Percentiles rank a stretch among this genome's conserved stretches.
Conservation (phyloP, 2,329 filamentous ascomycete genomes). For the Exophiala aquamarina region DNA sequence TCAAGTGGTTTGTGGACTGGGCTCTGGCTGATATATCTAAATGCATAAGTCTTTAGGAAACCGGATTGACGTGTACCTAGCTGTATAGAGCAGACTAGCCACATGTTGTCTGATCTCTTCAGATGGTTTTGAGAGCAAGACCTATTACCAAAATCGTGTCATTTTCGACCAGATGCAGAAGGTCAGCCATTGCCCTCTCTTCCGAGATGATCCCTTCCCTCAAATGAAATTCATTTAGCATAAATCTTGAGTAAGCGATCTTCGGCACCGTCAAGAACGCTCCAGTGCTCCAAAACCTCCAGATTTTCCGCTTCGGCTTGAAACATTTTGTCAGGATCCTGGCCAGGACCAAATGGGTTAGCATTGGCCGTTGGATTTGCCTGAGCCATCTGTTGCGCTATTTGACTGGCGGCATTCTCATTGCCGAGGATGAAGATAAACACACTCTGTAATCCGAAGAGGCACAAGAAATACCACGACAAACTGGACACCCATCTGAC, state of each 20-base stretch:
- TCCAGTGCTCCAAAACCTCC: constrained; percentile 91
- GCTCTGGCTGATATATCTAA: too few relatives aligned
- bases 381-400: constrained; percentile 78
- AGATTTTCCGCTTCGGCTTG: constrained; percentile 90
- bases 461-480: constrained; percentile 97
- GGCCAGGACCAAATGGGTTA: constrained; percentile 84
- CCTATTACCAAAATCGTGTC: too few relatives aligned
- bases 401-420: constrained; percentile 83
- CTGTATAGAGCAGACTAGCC: too few relatives aligned
- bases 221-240: constrained; percentile 9
- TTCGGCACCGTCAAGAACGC: constrained; percentile 85
- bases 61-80: too few relatives aligned
- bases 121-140: too few relatives aligned
- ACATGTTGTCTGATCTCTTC: too few relatives aligned
- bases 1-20: too few relatives aligned
- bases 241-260: constrained; percentile 68
- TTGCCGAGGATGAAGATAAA: constrained; percentile 96
- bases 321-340: constrained; percentile 96
- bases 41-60: too few relatives aligned
- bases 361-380: constrained; percentile 66
- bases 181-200: too few relatives aligned
- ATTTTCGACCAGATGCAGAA: too few relatives aligned
- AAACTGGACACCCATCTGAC: constrained; percentile 98
- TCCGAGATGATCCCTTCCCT: too few relatives aligned
- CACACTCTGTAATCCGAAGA: constrained; percentile 94